These are phyloP conservation scores for Cylindrotheca closterium DNA, from an alignment of 108 stramenopile species.

Conservation along the genomic window DNA sequence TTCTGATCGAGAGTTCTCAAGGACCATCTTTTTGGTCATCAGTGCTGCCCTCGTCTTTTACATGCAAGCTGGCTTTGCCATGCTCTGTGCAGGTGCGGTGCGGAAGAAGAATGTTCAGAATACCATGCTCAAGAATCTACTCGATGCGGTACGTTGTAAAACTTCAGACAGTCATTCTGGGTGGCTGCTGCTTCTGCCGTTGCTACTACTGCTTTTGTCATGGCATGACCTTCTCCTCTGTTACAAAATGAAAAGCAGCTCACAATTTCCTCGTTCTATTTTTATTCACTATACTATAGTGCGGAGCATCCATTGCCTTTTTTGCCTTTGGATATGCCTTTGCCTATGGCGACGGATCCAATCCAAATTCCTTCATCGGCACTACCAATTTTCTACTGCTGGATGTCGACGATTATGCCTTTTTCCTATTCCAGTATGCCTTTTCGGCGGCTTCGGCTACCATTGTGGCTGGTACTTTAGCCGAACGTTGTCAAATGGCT, in stretches of 20 bases:
- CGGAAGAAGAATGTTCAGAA: conserved; percentile 86
- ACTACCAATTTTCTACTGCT: conserved; percentile 82
- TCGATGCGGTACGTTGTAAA: conserved; percentile 61
- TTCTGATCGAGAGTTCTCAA: conserved; percentile 18
- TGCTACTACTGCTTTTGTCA: conserved; percentile 60
- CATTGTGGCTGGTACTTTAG: conserved; percentile 76
- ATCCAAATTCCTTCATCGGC: conserved; percentile 56
- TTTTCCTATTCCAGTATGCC: conserved; percentile 63
- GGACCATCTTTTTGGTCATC: conserved; percentile 61
- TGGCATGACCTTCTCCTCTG: conserved; percentile 55
- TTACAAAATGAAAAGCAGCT: conserved; percentile 30
- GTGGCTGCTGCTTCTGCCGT: conserved; percentile 54
- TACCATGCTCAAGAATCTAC: conserved; percentile 88
- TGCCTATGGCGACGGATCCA: conserved; percentile 61
- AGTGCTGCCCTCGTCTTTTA: conserved; percentile 84
- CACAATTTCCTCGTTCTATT: background rate
- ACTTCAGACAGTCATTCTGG: conserved; percentile 70
- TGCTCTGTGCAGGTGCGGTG: conserved; percentile 86
- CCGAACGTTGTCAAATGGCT: conserved; percentile 73
- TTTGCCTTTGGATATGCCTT: conserved; percentile 83
- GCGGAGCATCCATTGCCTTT: conserved; percentile 76
- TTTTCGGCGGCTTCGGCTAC: conserved; percentile 75
- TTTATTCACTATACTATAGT: conserved; percentile 30
- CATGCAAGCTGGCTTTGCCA: conserved; percentile 90
- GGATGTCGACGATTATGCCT: conserved; percentile 74